These are phyloP conservation scores for Ulmus americana DNA, from an alignment of 331 rosid genomes.

Conservation along the genomic window DNA sequence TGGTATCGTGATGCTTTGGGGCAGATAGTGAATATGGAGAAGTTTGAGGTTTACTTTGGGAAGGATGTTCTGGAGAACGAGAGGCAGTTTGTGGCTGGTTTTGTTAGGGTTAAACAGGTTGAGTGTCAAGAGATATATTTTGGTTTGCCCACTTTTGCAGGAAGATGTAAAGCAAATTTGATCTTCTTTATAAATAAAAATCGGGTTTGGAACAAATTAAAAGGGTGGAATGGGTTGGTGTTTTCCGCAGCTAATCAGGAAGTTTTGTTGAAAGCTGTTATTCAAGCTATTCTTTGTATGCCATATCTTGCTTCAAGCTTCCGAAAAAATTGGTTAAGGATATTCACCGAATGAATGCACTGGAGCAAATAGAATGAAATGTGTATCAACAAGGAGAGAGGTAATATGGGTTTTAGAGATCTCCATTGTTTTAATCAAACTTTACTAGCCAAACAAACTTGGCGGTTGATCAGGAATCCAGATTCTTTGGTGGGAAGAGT, in stretches of 20 bases:
- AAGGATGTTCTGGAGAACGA: too few relatives aligned
- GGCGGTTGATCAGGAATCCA: neutral
- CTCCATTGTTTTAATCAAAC: neutral
- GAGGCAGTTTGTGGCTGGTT: too few relatives aligned
- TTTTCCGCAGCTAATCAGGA: neutral
- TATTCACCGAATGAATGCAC: neutral
- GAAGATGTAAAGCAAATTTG: neutral
- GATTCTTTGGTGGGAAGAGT: neutral
- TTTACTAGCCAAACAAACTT: neutral
- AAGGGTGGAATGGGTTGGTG: neutral
- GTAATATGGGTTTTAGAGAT: neutral
- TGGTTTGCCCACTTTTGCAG: neutral
- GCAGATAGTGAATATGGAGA: too few relatives aligned
- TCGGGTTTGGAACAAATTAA: neutral
- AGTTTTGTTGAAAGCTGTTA: neutral
- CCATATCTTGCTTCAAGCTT: neutral
- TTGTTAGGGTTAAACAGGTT: too few relatives aligned
- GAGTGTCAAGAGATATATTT: neutral
- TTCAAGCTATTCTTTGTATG: neutral
- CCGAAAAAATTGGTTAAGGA: neutral
- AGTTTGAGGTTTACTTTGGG: too few relatives aligned
- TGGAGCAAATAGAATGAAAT: neutral
- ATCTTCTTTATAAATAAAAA: neutral
- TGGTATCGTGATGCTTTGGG: too few relatives aligned
- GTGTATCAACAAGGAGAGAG: neutral